Percentiles rank a stretch among this genome's conserved stretches.
These are phyloP conservation scores for Castanea crenata DNA, from an alignment of 306 rosid genomes.

Conservation along the genomic window DNA sequence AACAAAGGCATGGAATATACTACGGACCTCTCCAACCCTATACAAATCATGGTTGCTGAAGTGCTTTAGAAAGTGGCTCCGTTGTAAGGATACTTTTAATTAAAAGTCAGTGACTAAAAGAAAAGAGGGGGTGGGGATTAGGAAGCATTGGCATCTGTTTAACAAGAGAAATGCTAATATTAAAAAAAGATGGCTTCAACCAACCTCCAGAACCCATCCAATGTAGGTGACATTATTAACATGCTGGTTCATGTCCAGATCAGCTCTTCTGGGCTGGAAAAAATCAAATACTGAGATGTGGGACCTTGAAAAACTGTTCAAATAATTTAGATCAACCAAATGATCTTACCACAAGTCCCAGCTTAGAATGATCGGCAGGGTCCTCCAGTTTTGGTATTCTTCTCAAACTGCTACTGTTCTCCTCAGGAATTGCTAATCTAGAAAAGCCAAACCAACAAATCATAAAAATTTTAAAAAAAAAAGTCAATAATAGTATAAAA, in stretches of 20 bases:
- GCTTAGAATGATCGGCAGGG: conserved; percentile 58
- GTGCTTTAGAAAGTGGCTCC: neutral
- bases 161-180: neutral
- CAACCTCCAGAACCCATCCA: conserved; percentile 97
- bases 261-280: conserved; percentile 90
- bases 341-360: conserved; percentile 72
- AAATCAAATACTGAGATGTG: conserved; percentile 22
- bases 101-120: neutral
- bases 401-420: conserved; percentile 57
- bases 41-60: neutral
- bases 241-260: conserved; percentile 94
- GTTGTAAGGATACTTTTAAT: neutral
- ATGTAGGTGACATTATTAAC: conserved; percentile 90
- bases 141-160: neutral
- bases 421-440: conserved; percentile 86
- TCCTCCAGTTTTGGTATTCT: conserved; percentile 83
- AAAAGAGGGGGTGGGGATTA: neutral
- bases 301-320: conserved; percentile 24
- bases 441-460: conserved; percentile 16
- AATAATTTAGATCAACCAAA: conserved; percentile 16
- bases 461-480: neutral
- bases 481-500: neutral
- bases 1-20: neutral
- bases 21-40: neutral
- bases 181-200: conserved; percentile 17